Base-by-base conservation (phyloP, 2,329 filamentous ascomycete genomes). In the Coniella lustricola region DNA sequence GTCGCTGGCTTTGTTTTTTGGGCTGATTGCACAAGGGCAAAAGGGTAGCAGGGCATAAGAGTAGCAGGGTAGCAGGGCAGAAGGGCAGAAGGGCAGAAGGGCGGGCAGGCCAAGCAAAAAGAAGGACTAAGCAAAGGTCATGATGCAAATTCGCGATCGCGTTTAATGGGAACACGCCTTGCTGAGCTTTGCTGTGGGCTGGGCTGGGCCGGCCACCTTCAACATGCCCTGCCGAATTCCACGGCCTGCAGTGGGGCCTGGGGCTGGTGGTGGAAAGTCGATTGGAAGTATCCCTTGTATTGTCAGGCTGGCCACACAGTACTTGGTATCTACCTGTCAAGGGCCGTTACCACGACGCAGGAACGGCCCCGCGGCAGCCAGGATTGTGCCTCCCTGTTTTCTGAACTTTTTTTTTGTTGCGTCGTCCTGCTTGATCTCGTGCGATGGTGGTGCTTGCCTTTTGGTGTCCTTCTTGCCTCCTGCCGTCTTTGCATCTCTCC, bases 101-200 rank as follows among this genome's bases (percentile, higher is more conserved):
- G n/a, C n/a, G n/a, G n/a, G n/a, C n/a, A 39, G 17, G 22, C 18
- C 22, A 40, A 31, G 16, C 18, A 38, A 29, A n/a, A n/a, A n/a
- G n/a, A n/a, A n/a, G n/a, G n/a, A 46, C 35, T 17, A 32, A 21
- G 29, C 21, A 46, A 32, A 38, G 39, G 22, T 25, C 39, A 39
- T 48, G 46, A 48, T 48, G 46, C 46, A 48, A 48, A 48, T 38
- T 35, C 46, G 46, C 46, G 46, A 38, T 43, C 46, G 46, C 46
- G 46, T 48, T 41, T 47, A 47, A 38, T 46, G 31, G 37, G 41
- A 46, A 42, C 41, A 36, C 31, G 36, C 35, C 20, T 32, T 13
- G 29, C 20, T 21, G 36, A 39, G 34, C 12, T 29, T 33, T 29
- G 36, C 13, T 18, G 18, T 29, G 16, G 29, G 21, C 18, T 34